These are phyloP conservation scores for Colletotrichum sublineola DNA, from an alignment of 2,329 filamentous ascomycete genomes.

Conservation along the genomic window DNA sequence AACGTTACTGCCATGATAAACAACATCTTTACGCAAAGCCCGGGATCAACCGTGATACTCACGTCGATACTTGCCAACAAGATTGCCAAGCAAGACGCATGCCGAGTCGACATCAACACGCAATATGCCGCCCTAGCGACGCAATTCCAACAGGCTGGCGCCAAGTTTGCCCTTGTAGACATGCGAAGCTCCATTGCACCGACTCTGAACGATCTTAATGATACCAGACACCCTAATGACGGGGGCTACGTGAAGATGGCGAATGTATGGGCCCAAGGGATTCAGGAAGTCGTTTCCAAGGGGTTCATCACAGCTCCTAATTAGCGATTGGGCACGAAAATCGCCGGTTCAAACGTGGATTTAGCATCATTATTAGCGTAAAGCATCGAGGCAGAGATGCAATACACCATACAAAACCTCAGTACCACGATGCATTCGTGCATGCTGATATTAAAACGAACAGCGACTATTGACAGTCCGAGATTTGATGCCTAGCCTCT, in stretches of 20 bases:
- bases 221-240: conserved; percentile 38
- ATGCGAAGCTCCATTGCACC: conserved; percentile 43
- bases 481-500: neutral
- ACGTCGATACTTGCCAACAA: conserved; percentile 37
- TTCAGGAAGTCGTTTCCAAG: conserved; percentile 35
- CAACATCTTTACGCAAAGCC: conserved; percentile 39
- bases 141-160: conserved; percentile 31
- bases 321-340: neutral
- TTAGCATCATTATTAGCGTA: neutral
- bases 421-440: neutral
- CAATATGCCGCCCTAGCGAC: conserved; percentile 34
- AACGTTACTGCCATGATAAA: conserved; percentile 40
- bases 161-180: conserved; percentile 43
- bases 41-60: conserved; percentile 39
- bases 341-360: neutral
- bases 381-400: neutral
- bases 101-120: conserved; percentile 43
- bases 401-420: neutral
- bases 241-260: conserved; percentile 40
- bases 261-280: conserved; percentile 37
- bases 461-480: neutral
- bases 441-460: neutral
- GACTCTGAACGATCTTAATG: conserved; percentile 36
- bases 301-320: conserved; percentile 37
- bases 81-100: conserved; percentile 33